Evolutionary conservation across 108 stramenopile genomes (phyloP).

Genomic region (Conticribra guillardii): DNA sequence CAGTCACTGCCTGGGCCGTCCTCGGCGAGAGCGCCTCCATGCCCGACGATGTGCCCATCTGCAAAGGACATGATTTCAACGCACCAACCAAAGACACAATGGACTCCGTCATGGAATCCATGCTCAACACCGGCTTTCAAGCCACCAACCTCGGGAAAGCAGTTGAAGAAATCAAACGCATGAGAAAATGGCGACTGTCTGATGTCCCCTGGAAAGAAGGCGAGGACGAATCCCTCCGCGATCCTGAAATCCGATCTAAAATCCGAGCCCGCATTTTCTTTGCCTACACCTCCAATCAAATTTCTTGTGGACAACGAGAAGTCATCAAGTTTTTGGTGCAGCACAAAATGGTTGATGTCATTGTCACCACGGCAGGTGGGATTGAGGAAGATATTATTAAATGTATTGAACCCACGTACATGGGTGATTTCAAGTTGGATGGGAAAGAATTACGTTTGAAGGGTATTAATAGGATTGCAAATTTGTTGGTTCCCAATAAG

Average conservation of each 20-base stretch:
- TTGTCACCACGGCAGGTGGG: conserved; percentile 98
- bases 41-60: conserved; percentile 58
- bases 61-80: conserved; percentile 91
- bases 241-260: conserved; percentile 58
- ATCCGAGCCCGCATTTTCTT: conserved; percentile 95
- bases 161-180: conserved; percentile 91
- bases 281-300: conserved; percentile 97
- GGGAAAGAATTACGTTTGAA: conserved; percentile 89
- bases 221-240: conserved; percentile 81
- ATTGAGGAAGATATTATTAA: conserved; percentile 99
- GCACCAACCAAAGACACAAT: conserved; percentile 31
- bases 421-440: conserved; percentile 93
- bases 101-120: conserved; percentile 81
- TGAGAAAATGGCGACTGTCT: conserved; percentile 94
- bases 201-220: conserved; percentile 79
- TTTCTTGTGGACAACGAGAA: conserved; percentile 97
- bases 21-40: conserved; percentile 72
- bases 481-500: conserved; percentile 95
- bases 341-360: conserved; percentile 96
- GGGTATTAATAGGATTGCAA: conserved; percentile 98
- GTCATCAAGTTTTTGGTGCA: conserved; percentile 92
- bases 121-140: conserved; percentile 93
- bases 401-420: conserved; percentile 95
- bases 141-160: conserved; percentile 96
- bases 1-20: conserved; percentile 83